These are phyloP conservation scores for Aspergillus asperescens DNA, from an alignment of 495 filamentous ascomycete genomes.

Conservation along the genomic window DNA sequence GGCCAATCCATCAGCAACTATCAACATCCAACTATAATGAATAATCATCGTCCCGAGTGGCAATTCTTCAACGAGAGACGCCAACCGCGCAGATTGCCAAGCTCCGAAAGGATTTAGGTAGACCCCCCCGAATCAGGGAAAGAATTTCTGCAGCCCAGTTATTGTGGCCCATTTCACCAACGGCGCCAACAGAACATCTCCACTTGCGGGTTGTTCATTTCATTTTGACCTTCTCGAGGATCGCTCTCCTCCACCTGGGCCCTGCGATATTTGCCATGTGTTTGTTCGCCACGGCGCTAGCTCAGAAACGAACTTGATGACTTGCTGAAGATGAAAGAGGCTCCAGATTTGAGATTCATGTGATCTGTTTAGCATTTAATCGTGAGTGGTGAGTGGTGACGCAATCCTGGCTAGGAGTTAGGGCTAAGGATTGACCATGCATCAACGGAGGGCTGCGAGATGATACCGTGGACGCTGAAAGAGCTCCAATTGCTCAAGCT, in stretches of 20 bases:
- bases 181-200: slow-evolving; percentile 20
- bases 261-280: slow-evolving; percentile 7
- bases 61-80: neutral
- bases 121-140: slow-evolving; percentile 15
- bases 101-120: slow-evolving; percentile 7
- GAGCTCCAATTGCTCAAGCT: neutral
- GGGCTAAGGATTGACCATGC: neutral
- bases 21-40: neutral
- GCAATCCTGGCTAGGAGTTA: neutral
- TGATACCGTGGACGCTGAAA: neutral
- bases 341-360: slow-evolving; percentile 8
- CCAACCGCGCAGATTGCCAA: slow-evolving; percentile 6
- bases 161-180: slow-evolving; percentile 12
- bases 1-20: slow-evolving; percentile 3
- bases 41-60: no score
- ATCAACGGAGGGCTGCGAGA: neutral
- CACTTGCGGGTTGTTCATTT: slow-evolving; percentile 24
- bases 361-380: slow-evolving; percentile 11
- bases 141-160: slow-evolving; percentile 9
- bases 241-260: slow-evolving; percentile 7
- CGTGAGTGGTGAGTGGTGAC: no score
- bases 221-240: slow-evolving; percentile 9
- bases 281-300: slow-evolving; percentile 11
- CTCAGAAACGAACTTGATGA: neutral
- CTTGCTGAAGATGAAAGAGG: no score